Conservation (phyloP, 2,329 filamentous ascomycete species). For the Zymoseptoria brevis region DNA sequence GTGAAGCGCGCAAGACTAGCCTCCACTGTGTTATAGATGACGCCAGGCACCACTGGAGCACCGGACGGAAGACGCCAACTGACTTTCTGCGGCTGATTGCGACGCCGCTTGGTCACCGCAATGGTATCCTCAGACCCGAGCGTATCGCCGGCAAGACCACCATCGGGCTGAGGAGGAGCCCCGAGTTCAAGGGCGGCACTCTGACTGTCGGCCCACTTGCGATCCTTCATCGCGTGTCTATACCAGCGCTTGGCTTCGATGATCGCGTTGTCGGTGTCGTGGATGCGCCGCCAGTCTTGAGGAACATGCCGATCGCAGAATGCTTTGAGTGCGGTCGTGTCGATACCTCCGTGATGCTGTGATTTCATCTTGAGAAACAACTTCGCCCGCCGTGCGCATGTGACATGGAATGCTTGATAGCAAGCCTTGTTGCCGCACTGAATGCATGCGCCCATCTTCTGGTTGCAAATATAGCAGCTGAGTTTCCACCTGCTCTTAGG, state of each 20-base stretch:
- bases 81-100: constrained; percentile 54
- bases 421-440: constrained; percentile 97
- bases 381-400: constrained; percentile 79
- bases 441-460: constrained; percentile 96
- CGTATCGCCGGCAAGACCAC: constrained; percentile 36
- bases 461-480: constrained; percentile 91
- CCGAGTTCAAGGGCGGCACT: constrained; percentile 72
- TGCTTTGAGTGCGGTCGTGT: constrained; percentile 78
- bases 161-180: constrained; percentile 48
- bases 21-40: constrained; percentile 79
- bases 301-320: constrained; percentile 96
- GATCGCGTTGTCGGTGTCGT: constrained; percentile 72
- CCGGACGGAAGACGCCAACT: constrained; percentile 91
- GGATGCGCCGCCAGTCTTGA: constrained; percentile 76
- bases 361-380: constrained; percentile 97
- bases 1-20: constrained; percentile 73
- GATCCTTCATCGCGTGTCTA: constrained; percentile 76
- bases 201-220: constrained; percentile 88
- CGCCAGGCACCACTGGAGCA: constrained; percentile 84
- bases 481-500: constrained; percentile 81
- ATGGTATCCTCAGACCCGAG: constrained; percentile 42
- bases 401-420: constrained; percentile 95
- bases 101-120: constrained; percentile 51
- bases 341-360: constrained; percentile 69
- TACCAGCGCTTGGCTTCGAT: constrained; percentile 83